Base-by-base conservation (phyloP, 352 stramenopile species). In the Phytophthora ramorum region DNA sequence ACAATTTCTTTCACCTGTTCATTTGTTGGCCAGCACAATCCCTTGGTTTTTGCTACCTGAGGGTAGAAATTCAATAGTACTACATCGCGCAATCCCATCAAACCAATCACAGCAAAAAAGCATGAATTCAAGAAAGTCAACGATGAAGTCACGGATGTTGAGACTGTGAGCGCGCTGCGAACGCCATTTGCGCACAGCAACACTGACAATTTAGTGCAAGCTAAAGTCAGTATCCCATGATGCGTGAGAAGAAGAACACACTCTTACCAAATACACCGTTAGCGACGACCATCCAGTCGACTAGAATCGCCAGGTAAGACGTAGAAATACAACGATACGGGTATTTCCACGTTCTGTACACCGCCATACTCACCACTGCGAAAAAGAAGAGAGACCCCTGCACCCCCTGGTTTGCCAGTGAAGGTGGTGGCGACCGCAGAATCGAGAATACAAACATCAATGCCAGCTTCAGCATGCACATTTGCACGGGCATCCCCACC, bases 101-200 rank as follows among this genome's bases (percentile, higher is more conserved):
- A 26, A 3, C 34, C 50, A 14, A 82, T 51, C 4, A 64, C 17
- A n/a, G 61, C 22, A 1, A 86, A 22, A 22, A 63, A 75, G 9
- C 43, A 58, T 6, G 61, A 30, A 59, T 92, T 89, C n/a, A 90
- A 26, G 35, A 83, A 83, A 2, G 45, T 63, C 12, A 92, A 40
- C 5, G 71, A 83, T 13, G 73, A 54, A 9, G 68, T 77, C 59
- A 90, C 73, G 4, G 79, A 74, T 4, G 84, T 89, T 17, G 81
- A 71, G 0, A 92, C 84, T 7, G 81, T 92, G 12, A 92, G 70
- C 9, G 81, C 81, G 34, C 81, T 92, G 7, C 75, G 71, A 0
- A 90, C 80, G 13, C 71, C 72, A 62, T 83, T 90, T 16, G 83
- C 69, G 43, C 73, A 89, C 22, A 92, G 43, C 5, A 89, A 47